Base-by-base conservation (phyloP, 164 flowering plant genomes). In the Echeveria elegans region DNA sequence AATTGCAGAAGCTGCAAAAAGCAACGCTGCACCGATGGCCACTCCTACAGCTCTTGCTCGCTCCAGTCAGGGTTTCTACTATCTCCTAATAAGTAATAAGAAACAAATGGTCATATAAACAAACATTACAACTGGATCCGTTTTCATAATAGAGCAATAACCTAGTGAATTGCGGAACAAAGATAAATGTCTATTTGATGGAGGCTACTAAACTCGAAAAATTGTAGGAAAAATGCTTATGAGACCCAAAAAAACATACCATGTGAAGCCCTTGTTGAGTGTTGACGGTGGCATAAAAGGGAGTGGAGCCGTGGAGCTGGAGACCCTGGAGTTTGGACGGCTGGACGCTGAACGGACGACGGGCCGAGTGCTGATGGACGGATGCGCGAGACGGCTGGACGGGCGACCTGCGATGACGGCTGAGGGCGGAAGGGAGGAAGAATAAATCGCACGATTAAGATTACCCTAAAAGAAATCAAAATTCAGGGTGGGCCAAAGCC, bases 251-350 rank as follows among this genome's bases (percentile, higher is more conserved):
- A 43, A 50, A 23, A 69, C 53, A 2, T 45, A 91, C 97, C 92
- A 74, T 83, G 91, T 31, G 79, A 23, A 64, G 87, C 66, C 59
- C n/a, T n/a, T n/a, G n/a, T n/a, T n/a, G n/a, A 77, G 69, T 45
- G 92, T 77, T 40, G 95, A 85, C 30, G 89, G 93, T 30, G 91
- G 87, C 32, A 89, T 77, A 79, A 89, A 85, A 16, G 96, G 95
- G 53, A 96, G 98, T 34, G 98, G 96, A n/a, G 98, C 96, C 66
- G 98, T 84, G 78, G 87, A 89, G 98, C 96, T 58, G 98, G 96
- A 74, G 94, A 82, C 63, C 96, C 98, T 11, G 98, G 98, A 69
- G n/a, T n/a, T n/a, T n/a, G n/a, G n/a, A n/a, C n/a, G n/a, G n/a
- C n/a, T n/a, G n/a, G n/a, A n/a, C n/a, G n/a, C n/a, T n/a, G n/a